phyloP scores from a whole-genome alignment of 495 filamentous ascomycete species.

The Xylaria palmicola region DNA sequence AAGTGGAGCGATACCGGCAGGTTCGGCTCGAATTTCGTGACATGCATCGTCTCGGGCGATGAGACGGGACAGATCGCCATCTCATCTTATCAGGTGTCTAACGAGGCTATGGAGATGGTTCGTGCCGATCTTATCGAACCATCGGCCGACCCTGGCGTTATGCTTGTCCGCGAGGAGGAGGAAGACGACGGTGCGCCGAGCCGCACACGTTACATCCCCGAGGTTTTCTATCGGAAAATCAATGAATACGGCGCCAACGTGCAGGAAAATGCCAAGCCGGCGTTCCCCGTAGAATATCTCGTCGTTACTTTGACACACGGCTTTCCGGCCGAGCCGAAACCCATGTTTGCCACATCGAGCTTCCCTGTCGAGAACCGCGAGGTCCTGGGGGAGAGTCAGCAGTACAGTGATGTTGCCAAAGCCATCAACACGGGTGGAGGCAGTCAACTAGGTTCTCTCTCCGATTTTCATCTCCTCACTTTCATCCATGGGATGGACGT shows the following conservation, averaged over 20 bases:
- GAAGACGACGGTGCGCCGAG: conserved; percentile 71
- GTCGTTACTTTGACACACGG: conserved; percentile 95
- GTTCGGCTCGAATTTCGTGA: conserved; percentile 97
- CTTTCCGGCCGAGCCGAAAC: conserved; percentile 77
- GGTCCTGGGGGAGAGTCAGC: conserved; percentile 76
- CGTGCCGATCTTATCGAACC: conserved; percentile 93
- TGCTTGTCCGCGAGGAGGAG: conserved; percentile 93
- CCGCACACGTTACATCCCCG: conserved; percentile 86
- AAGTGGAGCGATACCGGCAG: conserved; percentile 96
- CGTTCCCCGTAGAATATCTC: conserved; percentile 95
- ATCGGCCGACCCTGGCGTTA: conserved; percentile 85
- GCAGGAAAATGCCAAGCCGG: conserved; percentile 94
- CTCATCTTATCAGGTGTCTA: conserved; percentile 90
- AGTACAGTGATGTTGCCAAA: conserved; percentile 47
- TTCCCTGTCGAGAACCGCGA: conserved; percentile 94
- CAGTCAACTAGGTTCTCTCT: conserved; percentile 57
- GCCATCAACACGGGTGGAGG: conserved; percentile 35
- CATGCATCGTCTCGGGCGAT: conserved; percentile 90
- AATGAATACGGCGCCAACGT: conserved; percentile 97
- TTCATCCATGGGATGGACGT: conserved; percentile 80
- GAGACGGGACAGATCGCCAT: conserved; percentile 85
- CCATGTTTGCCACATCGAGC: conserved; percentile 63
- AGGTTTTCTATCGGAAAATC: conserved; percentile 93
- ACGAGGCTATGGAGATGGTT: conserved; percentile 95
- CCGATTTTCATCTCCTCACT: conserved; percentile 90